Base-by-base conservation (phyloP, 2,329 filamentous ascomycete species). In the Paraconiothyrium brasiliense region DNA sequence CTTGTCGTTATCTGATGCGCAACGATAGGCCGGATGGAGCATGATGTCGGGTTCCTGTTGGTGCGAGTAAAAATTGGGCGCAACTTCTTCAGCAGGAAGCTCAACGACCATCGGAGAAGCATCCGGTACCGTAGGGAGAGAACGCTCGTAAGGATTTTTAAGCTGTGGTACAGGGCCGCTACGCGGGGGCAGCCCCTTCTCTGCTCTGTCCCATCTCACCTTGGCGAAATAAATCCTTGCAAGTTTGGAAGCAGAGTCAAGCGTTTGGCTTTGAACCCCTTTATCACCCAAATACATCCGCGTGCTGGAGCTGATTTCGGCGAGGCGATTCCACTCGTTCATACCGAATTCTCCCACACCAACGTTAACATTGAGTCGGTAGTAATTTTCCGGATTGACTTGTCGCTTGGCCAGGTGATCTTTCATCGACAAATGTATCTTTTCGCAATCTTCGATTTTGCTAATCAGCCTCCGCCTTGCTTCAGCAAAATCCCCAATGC, bases 261-360 rank as follows among this genome's bases (percentile, higher is more conserved):
- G 84, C 7, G 92, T 92, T 85, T 93, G 92, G 68, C 82, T 85
- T 76, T 97, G 92, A 60, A 96, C 90, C 0, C 89, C 88, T 11
- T 86, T 84, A 63, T 90, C 90, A 8, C 85, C 83, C 57, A 99
- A 86, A 75, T 98, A 99, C 65, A 90, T 88, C 68, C 92, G 87
- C 0, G 95, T 99, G 74, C 90, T 90, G 14, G 93, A 97, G 81
- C 92, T 97, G 80, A 99, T 98, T 56, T 97, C 94, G 30, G 92
- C 90, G n/a, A 98, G 82, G 3, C 94, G 88, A 71, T 92, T 88
- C 95, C 95, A 99, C 77, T 98, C 95, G 75, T 98, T 99, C 93
- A 99, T 98, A 55, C 92, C 94, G 76, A 97, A 98, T 75, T 98
- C 95, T 57, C 94, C 94, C 3, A 98, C 94, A 1, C 94, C 95